A percentile compares a stretch with the other conserved stretches of the same genome.
phyloP scores from a whole-genome alignment of 108 stramenopile genomes.

The Schizochytrium sp. region DNA sequence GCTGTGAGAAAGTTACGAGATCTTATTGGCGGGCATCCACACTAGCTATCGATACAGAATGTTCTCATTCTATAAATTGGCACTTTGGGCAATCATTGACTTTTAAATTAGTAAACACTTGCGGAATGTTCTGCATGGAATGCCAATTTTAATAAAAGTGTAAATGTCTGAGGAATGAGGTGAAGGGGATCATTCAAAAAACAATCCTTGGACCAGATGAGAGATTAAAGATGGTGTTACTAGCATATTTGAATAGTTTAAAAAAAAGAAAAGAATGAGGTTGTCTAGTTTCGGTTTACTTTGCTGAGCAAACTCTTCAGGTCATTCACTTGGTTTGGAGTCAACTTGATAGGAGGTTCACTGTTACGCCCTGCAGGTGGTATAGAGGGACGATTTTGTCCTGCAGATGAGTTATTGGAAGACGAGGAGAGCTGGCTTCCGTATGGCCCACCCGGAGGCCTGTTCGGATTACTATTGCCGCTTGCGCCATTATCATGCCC shows the following conservation, averaged over 20 bases:
- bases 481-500: not conserved
- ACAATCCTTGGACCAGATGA: no score
- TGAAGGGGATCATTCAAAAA: no score
- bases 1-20: constrained; percentile 23
- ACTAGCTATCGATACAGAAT: no score
- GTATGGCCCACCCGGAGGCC: not conserved
- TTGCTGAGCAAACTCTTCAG: constrained; percentile 53
- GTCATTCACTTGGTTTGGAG: not conserved
- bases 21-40: not conserved
- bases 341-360: constrained; percentile 40
- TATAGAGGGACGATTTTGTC: not conserved
- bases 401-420: not conserved
- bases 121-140: no score
- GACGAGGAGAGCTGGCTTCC: not conserved
- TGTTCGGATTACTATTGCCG: not conserved
- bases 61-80: no score
- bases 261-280: not conserved
- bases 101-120: not conserved
- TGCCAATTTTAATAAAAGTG: no score
- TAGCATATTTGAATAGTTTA: no score
- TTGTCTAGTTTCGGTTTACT: constrained; percentile 1
- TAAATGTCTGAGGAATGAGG: no score
- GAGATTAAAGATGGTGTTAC: no score
- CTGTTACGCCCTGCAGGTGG: constrained; percentile 9
- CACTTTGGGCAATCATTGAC: not conserved